Percentiles rank a stretch among this genome's conserved stretches.
Evolutionary conservation across 306 rosid species (phyloP).

Genomic region (Neltuma alba): DNA sequence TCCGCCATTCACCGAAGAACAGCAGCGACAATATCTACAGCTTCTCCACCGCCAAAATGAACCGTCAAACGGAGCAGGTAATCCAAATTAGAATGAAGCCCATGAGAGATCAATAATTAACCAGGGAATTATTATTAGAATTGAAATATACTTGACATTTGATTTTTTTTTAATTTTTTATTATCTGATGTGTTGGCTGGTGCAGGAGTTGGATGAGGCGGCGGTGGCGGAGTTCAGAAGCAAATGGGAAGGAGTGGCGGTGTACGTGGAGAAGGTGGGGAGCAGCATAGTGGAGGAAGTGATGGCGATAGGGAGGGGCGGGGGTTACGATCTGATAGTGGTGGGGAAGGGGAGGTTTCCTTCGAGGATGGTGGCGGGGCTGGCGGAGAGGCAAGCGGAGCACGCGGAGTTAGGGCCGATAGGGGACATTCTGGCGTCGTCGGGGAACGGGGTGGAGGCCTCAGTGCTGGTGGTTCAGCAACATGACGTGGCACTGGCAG

Average conservation of each 20-base stretch:
- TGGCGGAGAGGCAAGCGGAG: slow-evolving; percentile 47
- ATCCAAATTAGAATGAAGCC: neutral
- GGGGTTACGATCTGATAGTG: slow-evolving; percentile 54
- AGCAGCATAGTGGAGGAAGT: slow-evolving; percentile 62
- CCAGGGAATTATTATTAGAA: too few species aligned
- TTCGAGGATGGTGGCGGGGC: slow-evolving; percentile 56
- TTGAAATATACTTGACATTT: neutral
- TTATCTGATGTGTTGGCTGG: too few species aligned
- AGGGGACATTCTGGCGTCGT: slow-evolving; percentile 68
- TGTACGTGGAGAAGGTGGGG: slow-evolving; percentile 55
- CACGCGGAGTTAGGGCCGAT: slow-evolving; percentile 85
- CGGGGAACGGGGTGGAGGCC: slow-evolving; percentile 46
- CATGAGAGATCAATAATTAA: neutral
- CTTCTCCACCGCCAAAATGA: neutral
- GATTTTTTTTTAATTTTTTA: too few species aligned
- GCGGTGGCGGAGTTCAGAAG: slow-evolving; percentile 52
- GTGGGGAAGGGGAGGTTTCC: slow-evolving; percentile 84
- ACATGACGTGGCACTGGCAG: slow-evolving; percentile 53
- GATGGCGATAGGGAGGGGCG: slow-evolving; percentile 49
- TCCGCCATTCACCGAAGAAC: neutral
- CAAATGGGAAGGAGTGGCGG: slow-evolving; percentile 53
- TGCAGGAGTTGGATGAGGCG: slow-evolving; percentile 67
- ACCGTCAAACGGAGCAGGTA: neutral
- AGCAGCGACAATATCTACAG: neutral
- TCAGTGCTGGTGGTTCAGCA: slow-evolving; percentile 81